Evolutionary conservation across 129 eudicot species (phyloP).

Genomic region (Flaveria bidentis): DNA sequence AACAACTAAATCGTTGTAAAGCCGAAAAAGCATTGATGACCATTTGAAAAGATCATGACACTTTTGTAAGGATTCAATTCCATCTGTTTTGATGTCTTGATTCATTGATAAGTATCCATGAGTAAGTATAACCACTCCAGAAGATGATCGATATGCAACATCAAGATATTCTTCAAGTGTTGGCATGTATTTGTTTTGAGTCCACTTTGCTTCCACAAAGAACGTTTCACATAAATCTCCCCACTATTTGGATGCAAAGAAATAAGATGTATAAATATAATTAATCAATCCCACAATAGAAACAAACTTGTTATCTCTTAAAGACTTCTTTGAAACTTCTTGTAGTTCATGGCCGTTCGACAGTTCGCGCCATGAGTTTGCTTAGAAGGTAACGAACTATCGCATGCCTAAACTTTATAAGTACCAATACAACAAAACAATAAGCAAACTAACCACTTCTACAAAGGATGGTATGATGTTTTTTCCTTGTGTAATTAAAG

Average conservation of each 20-base stretch:
- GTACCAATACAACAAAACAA: neutral
- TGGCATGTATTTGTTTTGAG: neutral
- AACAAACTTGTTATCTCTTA: too few species aligned
- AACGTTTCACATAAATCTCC: neutral
- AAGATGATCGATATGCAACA: neutral
- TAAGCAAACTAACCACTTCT: neutral
- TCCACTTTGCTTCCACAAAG: neutral
- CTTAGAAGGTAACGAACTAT: too few species aligned
- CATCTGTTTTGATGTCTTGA: neutral
- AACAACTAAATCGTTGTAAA: neutral
- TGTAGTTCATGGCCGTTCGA: too few species aligned
- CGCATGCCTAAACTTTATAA: too few species aligned
- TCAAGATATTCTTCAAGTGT: neutral
- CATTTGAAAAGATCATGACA: neutral
- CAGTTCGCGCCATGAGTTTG: too few species aligned
- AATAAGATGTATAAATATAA: neutral
- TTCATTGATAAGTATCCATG: neutral
- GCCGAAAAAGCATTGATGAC: neutral
- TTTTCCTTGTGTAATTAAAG: neutral
- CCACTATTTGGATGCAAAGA: neutral
- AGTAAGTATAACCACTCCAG: neutral
- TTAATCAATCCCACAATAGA: too few species aligned
- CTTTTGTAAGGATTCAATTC: neutral
- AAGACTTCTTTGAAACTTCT: too few species aligned
- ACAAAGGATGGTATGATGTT: neutral